A percentile compares a stretch with the other conserved stretches of the same genome.
Evolutionary conservation across 805 yeast species (phyloP).

Genomic region (Limtongia smithiae): DNA sequence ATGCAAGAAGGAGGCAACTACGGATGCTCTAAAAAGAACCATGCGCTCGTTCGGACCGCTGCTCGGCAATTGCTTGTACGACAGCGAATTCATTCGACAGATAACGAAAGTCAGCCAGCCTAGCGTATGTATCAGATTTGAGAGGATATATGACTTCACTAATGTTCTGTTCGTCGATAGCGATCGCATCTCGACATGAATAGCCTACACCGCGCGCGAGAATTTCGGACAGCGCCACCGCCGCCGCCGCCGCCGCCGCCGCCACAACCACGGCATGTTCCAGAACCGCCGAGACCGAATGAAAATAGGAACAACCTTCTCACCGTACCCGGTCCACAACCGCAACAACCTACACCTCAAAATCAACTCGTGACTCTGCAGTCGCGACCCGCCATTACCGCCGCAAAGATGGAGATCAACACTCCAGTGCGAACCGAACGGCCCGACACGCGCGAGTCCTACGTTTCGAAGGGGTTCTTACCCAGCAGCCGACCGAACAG

Average conservation of each 20-base stretch:
- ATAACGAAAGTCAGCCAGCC: slow-evolving; percentile 27
- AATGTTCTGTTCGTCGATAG: neutral
- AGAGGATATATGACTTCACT: neutral
- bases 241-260: neutral
- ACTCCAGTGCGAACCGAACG: neutral
- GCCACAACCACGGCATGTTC: neutral
- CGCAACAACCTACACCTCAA: neutral
- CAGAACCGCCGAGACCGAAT: neutral
- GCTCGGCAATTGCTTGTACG: slow-evolving; percentile 50
- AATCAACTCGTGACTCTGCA: neutral
- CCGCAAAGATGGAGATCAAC: neutral
- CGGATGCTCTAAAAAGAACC: slow-evolving; percentile 77
- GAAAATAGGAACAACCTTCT: too few species aligned
- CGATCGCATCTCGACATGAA: slow-evolving; percentile 15
- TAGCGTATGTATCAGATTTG: slow-evolving; percentile 9
- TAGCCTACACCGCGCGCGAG: slow-evolving; percentile 22
- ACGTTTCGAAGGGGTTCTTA: slow-evolving; percentile 1
- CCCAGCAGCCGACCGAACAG: slow-evolving; percentile 1
- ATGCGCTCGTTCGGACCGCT: slow-evolving; percentile 76
- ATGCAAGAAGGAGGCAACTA: slow-evolving; percentile 80
- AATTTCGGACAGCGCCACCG: slow-evolving; percentile 2
- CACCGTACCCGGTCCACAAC: too few species aligned
- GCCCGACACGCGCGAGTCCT: neutral
- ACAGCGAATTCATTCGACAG: slow-evolving; percentile 31
- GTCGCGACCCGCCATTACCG: neutral